phyloP scores from a whole-genome alignment of 2,329 filamentous ascomycete species.

The Fusarium metavorans region DNA sequence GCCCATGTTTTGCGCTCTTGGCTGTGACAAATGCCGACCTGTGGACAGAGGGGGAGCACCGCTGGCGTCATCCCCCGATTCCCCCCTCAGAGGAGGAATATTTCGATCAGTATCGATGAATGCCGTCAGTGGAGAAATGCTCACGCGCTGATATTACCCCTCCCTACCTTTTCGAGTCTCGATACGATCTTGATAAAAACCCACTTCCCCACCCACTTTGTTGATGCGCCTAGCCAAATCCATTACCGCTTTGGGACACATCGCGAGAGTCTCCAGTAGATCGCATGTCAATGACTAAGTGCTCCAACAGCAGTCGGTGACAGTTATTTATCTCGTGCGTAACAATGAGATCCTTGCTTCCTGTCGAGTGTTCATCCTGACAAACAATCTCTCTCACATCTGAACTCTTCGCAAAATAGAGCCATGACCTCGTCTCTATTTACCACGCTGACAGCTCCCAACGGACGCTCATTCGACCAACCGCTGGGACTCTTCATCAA shows the following conservation, averaged over 20 bases:
- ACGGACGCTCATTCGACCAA: not conserved
- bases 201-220: not conserved
- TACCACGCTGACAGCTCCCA: not conserved
- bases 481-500: conserved; percentile 8
- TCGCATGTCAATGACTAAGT: not conserved
- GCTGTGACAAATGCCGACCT: not conserved
- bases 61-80: not conserved
- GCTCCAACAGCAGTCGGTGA: not conserved
- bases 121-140: not conserved
- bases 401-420: not conserved
- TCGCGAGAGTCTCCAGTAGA: not conserved
- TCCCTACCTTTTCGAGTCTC: not conserved
- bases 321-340: not conserved
- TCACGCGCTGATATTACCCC: not conserved
- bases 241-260: not conserved
- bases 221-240: not conserved
- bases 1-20: not conserved
- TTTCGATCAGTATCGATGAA: not conserved
- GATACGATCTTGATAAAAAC: not conserved
- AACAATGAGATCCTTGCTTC: not conserved
- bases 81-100: not conserved
- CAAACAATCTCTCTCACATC: not conserved
- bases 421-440: not conserved
- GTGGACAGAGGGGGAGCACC: not conserved
- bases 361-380: not conserved